Percentiles rank a stretch among this genome's conserved stretches.
Evolutionary conservation across 768 basidiomycete species (phyloP).

Genomic region (Leccinum longicurvipes): DNA sequence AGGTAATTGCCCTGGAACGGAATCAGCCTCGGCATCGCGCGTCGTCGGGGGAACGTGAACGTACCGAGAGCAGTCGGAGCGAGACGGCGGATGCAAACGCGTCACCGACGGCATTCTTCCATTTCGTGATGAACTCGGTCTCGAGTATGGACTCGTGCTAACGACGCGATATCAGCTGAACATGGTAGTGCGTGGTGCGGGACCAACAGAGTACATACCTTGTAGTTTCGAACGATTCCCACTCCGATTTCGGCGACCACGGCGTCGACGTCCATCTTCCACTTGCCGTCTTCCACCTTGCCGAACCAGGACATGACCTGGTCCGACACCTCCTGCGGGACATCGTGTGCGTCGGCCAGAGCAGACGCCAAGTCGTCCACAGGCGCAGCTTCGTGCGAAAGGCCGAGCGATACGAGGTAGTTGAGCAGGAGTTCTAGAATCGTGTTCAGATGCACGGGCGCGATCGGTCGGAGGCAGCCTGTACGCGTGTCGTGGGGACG

Average conservation of each 20-base stretch:
- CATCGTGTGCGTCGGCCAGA: slow-evolving; percentile 71
- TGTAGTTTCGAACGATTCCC: slow-evolving; percentile 62
- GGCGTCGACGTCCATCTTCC: slow-evolving; percentile 61
- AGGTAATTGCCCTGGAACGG: slow-evolving; percentile 67
- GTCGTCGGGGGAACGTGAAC: neutral
- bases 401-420: slow-evolving; percentile 60
- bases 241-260: slow-evolving; percentile 76
- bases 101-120: slow-evolving; percentile 78
- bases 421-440: slow-evolving; percentile 77
- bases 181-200: neutral
- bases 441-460: slow-evolving; percentile 58
- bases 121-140: slow-evolving; percentile 56
- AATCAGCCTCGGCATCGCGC: neutral
- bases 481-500: neutral
- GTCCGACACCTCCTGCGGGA: slow-evolving; percentile 53
- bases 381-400: slow-evolving; percentile 49
- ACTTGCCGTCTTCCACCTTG: slow-evolving; percentile 46
- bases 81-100: slow-evolving; percentile 63
- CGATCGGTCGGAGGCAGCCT: slow-evolving; percentile 76
- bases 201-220: slow-evolving; percentile 34
- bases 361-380: slow-evolving; percentile 57
- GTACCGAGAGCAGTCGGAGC: slow-evolving; percentile 66
- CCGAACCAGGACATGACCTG: slow-evolving; percentile 89
- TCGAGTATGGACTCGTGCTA: slow-evolving; percentile 61
- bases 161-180: neutral